Conservation (phyloP, 2,329 filamentous ascomycete genomes). For the Fusarium nurragi region DNA sequence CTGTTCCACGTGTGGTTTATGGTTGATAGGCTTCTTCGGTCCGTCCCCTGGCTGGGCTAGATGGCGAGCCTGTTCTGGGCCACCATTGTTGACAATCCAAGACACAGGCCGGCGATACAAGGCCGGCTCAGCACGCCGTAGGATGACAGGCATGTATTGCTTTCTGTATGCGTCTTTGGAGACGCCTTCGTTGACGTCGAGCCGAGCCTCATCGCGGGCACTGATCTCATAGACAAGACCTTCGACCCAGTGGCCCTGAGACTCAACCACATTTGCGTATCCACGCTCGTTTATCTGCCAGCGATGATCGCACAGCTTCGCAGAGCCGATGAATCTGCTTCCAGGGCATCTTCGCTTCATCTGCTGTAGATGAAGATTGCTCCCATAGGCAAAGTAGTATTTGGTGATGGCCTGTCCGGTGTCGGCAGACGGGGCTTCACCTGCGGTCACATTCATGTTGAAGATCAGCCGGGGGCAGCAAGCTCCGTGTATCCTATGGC, state of each 20-base stretch:
- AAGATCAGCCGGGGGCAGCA: slow-evolving; percentile 38
- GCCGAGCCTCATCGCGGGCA: slow-evolving; percentile 49
- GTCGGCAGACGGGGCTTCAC: slow-evolving; percentile 28
- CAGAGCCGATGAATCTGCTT: slow-evolving; percentile 53
- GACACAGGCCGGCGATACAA: slow-evolving; percentile 51
- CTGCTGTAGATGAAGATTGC: slow-evolving; percentile 56
- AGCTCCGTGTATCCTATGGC: slow-evolving; percentile 37
- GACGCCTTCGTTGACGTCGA: slow-evolving; percentile 55
- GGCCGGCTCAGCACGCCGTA: slow-evolving; percentile 47
- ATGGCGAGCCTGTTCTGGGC: slow-evolving; percentile 44
- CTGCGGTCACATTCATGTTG: slow-evolving; percentile 38
- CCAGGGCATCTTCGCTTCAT: slow-evolving; percentile 57
- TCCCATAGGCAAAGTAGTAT: slow-evolving; percentile 59
- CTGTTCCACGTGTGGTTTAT: slow-evolving; percentile 41
- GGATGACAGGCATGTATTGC: slow-evolving; percentile 46
- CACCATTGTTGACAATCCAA: slow-evolving; percentile 52
- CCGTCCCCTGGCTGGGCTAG: slow-evolving; percentile 31
- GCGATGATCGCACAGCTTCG: slow-evolving; percentile 50
- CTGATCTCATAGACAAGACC: slow-evolving; percentile 55
- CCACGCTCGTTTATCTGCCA: slow-evolving; percentile 61
- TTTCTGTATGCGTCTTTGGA: slow-evolving; percentile 53
- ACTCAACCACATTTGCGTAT: slow-evolving; percentile 55
- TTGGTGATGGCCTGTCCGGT: slow-evolving; percentile 42
- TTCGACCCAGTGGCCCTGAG: slow-evolving; percentile 50
- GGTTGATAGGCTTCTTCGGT: slow-evolving; percentile 26